phyloP scores from a whole-genome alignment of 1,284 basidiomycete species.

The Tilletia caries region DNA sequence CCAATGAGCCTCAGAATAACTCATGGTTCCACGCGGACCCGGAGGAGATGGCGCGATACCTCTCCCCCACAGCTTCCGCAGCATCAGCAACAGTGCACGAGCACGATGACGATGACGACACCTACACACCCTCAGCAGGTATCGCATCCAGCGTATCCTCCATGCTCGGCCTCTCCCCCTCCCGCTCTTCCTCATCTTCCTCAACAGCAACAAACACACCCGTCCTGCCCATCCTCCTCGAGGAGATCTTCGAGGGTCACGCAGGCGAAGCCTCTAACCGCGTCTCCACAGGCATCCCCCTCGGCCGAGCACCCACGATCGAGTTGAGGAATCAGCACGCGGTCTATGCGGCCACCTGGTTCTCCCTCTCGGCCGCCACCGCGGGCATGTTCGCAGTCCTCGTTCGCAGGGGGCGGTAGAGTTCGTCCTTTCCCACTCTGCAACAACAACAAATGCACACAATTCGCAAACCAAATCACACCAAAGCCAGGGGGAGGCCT shows the following conservation, averaged over 20 bases:
- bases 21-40: conserved; percentile 85
- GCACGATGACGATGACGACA: conserved; percentile 21
- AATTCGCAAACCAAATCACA: not conserved
- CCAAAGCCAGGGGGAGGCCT: not conserved
- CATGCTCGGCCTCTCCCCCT: conserved; percentile 23
- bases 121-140: conserved; percentile 32
- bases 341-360: conserved; percentile 95
- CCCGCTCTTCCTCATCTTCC: not conserved
- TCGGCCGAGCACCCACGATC: conserved; percentile 78
- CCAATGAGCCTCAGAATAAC: conserved; percentile 75
- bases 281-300: conserved; percentile 72
- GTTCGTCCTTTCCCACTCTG: no score
- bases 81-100: not conserved
- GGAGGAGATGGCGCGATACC: conserved; percentile 72
- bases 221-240: conserved; percentile 45
- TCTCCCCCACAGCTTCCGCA: conserved; percentile 17
- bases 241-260: conserved; percentile 63
- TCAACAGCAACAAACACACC: conserved; percentile 6
- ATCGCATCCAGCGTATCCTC: conserved; percentile 27
- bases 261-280: conserved; percentile 66
- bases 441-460: not conserved
- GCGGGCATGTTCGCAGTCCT: conserved; percentile 41
- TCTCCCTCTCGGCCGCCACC: conserved; percentile 41
- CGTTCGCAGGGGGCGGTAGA: conserved; percentile 27
- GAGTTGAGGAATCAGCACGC: conserved; percentile 91